Percentiles rank a stretch among this genome's conserved stretches.
These are phyloP conservation scores for Balamuthia mandrillaris DNA, from an alignment of 208 protist genomes.

Conservation along the genomic window DNA sequence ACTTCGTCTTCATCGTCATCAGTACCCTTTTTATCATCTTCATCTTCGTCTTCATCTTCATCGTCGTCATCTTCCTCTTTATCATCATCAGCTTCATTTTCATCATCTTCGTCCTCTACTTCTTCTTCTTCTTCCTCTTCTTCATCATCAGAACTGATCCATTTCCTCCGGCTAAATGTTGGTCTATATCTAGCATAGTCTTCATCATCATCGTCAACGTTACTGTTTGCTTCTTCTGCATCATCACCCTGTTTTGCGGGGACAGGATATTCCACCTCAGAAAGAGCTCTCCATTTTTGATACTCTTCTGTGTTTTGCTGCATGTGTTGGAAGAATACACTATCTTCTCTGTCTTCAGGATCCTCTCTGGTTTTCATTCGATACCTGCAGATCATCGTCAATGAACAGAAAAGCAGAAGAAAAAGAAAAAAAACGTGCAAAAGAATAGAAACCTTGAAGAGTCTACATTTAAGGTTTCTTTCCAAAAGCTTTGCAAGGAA, in stretches of 20 bases:
- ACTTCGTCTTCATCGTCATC: background rate
- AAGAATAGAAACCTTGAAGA: background rate
- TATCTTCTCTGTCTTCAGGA: constrained; percentile 17
- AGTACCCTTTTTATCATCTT: background rate
- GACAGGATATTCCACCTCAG: background rate
- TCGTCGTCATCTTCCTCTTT: background rate
- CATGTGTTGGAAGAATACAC: constrained; percentile 34
- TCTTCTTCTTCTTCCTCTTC: background rate
- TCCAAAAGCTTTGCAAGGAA: constrained; percentile 4
- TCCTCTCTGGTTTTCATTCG: constrained; percentile 3
- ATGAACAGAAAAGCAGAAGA: too few relatives aligned
- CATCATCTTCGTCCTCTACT: background rate
- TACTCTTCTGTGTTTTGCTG: background rate
- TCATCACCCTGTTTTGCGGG: background rate
- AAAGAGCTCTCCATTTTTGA: background rate
- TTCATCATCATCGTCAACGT: background rate
- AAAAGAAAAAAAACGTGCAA: too few relatives aligned
- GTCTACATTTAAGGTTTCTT: background rate
- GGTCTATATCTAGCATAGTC: background rate
- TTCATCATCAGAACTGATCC: background rate
- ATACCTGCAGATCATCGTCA: background rate
- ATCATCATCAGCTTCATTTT: background rate
- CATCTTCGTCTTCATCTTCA: background rate
- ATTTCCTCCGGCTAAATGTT: background rate
- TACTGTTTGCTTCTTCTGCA: background rate